phyloP scores from a whole-genome alignment of 164 flowering plant species.

The Taxillus chinensis region DNA sequence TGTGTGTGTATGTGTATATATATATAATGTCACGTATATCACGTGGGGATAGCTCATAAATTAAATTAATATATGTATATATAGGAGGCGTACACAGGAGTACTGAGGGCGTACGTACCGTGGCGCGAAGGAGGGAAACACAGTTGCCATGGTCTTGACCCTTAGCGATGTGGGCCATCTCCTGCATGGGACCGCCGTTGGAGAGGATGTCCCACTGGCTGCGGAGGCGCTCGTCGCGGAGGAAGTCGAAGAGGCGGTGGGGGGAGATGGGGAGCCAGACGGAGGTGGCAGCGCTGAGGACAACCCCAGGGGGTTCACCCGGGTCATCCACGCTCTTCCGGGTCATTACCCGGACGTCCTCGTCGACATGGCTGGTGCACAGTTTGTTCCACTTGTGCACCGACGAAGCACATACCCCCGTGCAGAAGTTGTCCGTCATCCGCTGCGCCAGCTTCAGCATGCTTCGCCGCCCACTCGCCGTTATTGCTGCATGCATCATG shows the following conservation, averaged over 20 bases:
- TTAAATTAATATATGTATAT: too few relatives aligned
- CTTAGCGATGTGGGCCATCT: conserved; percentile 91
- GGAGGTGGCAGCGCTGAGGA: conserved; percentile 86
- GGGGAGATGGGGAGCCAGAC: conserved; percentile 94
- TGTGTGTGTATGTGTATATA: too few relatives aligned
- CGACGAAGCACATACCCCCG: conserved; percentile 85
- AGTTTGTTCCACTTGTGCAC: conserved; percentile 94
- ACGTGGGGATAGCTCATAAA: too few relatives aligned
- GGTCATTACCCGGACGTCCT: conserved; percentile 87
- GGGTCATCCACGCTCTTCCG: conserved; percentile 89
- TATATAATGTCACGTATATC: too few relatives aligned
- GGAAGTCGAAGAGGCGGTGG: conserved; percentile 74
- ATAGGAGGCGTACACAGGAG: too few relatives aligned
- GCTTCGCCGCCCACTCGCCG: conserved; percentile 70
- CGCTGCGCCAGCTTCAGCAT: conserved; percentile 95
- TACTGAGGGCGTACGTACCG: conserved; percentile 37
- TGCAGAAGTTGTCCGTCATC: conserved; percentile 88
- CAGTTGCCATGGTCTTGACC: conserved; percentile 96
- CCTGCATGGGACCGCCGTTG: conserved; percentile 98
- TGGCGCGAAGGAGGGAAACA: conserved; percentile 86
- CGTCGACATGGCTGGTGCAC: conserved; percentile 52
- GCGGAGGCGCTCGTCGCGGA: conserved; percentile 75
- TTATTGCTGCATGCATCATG: conserved; percentile 46
- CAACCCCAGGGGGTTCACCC: conserved; percentile 93
- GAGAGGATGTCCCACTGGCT: conserved; percentile 97